Evolutionary conservation across 2,329 filamentous ascomycete species (phyloP).

Genomic region (Aspergillus oerlinghausenensis): DNA sequence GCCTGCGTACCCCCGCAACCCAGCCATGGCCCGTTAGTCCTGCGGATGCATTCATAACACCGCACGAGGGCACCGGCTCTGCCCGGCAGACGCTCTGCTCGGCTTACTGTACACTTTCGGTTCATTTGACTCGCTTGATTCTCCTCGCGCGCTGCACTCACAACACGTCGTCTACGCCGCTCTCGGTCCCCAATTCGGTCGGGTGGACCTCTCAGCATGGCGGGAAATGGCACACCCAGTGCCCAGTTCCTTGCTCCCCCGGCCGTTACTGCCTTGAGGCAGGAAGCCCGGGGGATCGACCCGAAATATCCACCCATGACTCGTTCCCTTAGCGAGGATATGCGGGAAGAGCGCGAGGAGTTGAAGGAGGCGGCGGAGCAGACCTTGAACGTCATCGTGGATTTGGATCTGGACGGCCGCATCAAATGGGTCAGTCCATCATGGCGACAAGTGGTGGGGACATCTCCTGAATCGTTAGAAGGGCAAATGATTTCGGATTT

Average conservation of each 20-base stretch:
- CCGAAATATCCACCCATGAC: conserved; percentile 44
- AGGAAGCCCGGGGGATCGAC: conserved; percentile 38
- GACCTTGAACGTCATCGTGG: conserved; percentile 92
- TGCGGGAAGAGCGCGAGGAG: conserved; percentile 88
- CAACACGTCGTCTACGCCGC: conserved; percentile 1
- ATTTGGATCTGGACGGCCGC: conserved; percentile 82
- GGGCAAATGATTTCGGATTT: conserved; percentile 76
- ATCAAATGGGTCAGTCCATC: conserved; percentile 96
- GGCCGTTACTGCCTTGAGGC: conserved; percentile 40
- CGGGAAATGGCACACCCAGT: conserved; percentile 36
- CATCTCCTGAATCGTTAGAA: conserved; percentile 64
- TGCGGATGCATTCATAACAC: conserved; percentile 39
- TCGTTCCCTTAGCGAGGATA: conserved; percentile 75
- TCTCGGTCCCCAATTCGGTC: conserved; percentile 10
- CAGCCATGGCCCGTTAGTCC: conserved; percentile 38
- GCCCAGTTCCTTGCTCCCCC: conserved; percentile 41
- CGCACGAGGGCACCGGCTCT: conserved; percentile 39
- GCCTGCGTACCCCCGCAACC: conserved; percentile 12
- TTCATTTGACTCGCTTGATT: conserved; percentile 4
- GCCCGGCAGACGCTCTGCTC: conserved; percentile 39
- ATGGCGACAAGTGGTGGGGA: conserved; percentile 90
- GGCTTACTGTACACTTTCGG: conserved; percentile 11
- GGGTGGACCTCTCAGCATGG: conserved; percentile 32
- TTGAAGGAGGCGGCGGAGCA: conserved; percentile 93
- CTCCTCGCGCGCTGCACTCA: conserved; percentile 1